These are phyloP conservation scores for Melastoma malabathricum DNA, from an alignment of 345 rosid species.

Conservation along the genomic window DNA sequence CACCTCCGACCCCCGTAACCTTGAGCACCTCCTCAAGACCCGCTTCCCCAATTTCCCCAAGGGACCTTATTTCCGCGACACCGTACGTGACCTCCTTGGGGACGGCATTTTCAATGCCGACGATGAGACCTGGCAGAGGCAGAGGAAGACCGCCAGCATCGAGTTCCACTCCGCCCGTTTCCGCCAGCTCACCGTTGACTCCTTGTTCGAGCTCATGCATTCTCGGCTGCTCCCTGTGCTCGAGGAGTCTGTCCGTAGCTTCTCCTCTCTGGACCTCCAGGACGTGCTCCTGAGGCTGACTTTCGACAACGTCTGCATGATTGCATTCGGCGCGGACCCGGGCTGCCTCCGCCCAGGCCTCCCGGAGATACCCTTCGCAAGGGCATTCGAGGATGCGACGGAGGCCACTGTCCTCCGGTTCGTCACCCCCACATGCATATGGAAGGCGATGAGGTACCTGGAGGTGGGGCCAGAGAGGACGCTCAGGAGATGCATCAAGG, in stretches of 20 bases:
- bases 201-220: slow-evolving; percentile 62
- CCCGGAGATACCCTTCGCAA: slow-evolving; percentile 67
- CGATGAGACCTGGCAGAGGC: slow-evolving; percentile 73
- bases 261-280: slow-evolving; percentile 55
- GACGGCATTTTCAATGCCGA: slow-evolving; percentile 85
- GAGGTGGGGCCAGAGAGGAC: slow-evolving; percentile 63
- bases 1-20: slow-evolving; percentile 75
- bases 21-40: slow-evolving; percentile 81
- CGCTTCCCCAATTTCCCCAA: slow-evolving; percentile 75
- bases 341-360: slow-evolving; percentile 53
- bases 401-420: slow-evolving; percentile 62
- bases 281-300: slow-evolving; percentile 69
- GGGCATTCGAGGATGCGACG: slow-evolving; percentile 84
- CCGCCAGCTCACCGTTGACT: slow-evolving; percentile 54
- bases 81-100: slow-evolving; percentile 63
- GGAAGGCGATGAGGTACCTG: slow-evolving; percentile 68
- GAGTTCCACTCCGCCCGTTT: slow-evolving; percentile 89
- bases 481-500: slow-evolving; percentile 51
- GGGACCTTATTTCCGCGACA: slow-evolving; percentile 63
- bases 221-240: slow-evolving; percentile 65
- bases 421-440: slow-evolving; percentile 60
- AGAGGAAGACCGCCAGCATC: slow-evolving; percentile 76
- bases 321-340: slow-evolving; percentile 91
- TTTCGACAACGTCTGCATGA: slow-evolving; percentile 86
- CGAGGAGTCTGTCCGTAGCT: slow-evolving; percentile 25